Percentiles rank a stretch among this genome's conserved stretches.
Evolutionary conservation across 73 alveolate genomes (phyloP).

Genomic region (Tetrahymena malaccensis): DNA sequence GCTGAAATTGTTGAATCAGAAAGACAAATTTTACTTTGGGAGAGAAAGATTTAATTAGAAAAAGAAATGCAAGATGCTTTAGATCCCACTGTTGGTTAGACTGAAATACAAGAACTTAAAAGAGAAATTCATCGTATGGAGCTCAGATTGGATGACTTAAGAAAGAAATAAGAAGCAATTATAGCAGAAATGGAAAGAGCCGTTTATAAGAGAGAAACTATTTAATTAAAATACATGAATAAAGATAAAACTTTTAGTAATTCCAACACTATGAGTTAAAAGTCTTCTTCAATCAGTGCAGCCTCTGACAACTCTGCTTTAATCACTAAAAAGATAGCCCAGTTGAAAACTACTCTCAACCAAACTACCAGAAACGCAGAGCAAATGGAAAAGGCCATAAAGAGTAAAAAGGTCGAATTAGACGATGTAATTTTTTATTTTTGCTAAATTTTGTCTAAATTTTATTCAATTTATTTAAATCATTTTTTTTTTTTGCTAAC

Average conservation of each 20-base stretch:
- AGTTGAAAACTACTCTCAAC: constrained; percentile 63
- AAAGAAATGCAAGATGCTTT: constrained; percentile 96
- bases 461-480: too few relatives aligned
- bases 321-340: constrained; percentile 60
- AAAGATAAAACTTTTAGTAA: constrained; percentile 63
- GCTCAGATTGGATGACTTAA: constrained; percentile 75
- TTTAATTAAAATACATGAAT: constrained; percentile 83
- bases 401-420: constrained; percentile 34
- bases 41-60: constrained; percentile 94
- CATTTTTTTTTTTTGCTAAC: neutral
- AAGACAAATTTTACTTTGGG: constrained; percentile 94
- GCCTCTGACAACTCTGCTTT: constrained; percentile 45
- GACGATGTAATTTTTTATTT: constrained; percentile 1
- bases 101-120: constrained; percentile 90
- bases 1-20: constrained; percentile 96
- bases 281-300: constrained; percentile 19
- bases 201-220: constrained; percentile 93
- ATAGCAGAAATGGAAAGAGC: constrained; percentile 96
- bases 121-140: constrained; percentile 96
- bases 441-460: too few relatives aligned
- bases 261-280: constrained; percentile 35
- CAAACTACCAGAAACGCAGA: constrained; percentile 69
- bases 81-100: constrained; percentile 94
- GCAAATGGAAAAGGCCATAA: constrained; percentile 65
- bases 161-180: constrained; percentile 86